Evolutionary conservation across 805 yeast genomes (phyloP).

Genomic region (Candida adriatica): DNA sequence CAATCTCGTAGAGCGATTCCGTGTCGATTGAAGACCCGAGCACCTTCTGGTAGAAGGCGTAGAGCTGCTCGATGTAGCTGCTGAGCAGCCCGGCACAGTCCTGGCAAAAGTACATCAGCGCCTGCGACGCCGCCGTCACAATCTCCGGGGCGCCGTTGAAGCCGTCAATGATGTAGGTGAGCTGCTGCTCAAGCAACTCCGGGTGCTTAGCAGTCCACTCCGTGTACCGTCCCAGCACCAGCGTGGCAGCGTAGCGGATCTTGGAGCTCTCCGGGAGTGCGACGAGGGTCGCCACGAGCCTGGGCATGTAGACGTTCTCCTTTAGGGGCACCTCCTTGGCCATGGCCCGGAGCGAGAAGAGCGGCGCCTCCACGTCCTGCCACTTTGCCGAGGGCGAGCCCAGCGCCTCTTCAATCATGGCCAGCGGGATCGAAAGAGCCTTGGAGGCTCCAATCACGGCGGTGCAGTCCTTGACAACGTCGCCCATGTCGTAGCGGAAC

Average conservation of each 20-base stretch:
- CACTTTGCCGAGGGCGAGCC: constrained; percentile 36
- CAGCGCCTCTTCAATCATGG: constrained; percentile 40
- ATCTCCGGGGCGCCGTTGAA: constrained; percentile 43
- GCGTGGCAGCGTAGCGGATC: constrained; percentile 85
- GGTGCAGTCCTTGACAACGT: constrained; percentile 93
- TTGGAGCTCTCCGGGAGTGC: constrained; percentile 80
- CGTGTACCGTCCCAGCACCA: constrained; percentile 92
- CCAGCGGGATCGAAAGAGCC: constrained; percentile 67
- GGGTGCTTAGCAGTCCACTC: constrained; percentile 92
- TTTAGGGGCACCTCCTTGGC: constrained; percentile 76
- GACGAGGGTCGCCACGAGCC: constrained; percentile 60
- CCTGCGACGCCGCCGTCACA: constrained; percentile 82
- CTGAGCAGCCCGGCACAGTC: constrained; percentile 72
- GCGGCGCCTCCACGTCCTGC: constrained; percentile 87
- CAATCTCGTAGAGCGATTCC: constrained; percentile 67
- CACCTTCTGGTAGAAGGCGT: constrained; percentile 59
- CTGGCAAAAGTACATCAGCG: constrained; percentile 89
- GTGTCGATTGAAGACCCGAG: constrained; percentile 45
- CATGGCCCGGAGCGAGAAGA: constrained; percentile 88
- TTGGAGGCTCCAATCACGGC: constrained; percentile 74
- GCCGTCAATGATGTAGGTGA: constrained; percentile 78
- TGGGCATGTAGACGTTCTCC: constrained; percentile 66
- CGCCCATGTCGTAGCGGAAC: constrained; percentile 95
- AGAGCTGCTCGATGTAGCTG: constrained; percentile 66
- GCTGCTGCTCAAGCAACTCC: constrained; percentile 70